Conservation (phyloP, 805 yeast genomes). For the Suhomyces prunicola region DNA sequence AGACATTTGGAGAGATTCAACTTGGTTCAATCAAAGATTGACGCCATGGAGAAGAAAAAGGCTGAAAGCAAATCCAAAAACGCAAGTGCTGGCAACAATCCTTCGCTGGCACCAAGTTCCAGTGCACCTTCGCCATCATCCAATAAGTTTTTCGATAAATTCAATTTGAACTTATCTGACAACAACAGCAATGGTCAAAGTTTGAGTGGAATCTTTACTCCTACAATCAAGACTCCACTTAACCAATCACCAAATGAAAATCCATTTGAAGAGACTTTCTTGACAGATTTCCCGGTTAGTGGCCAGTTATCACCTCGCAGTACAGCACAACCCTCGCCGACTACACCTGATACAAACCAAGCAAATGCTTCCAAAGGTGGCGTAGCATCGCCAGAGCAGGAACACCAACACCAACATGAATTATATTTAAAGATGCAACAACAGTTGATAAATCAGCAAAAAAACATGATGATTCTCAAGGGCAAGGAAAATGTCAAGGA, state of each 20-base stretch:
- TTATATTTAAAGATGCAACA: constrained; percentile 35
- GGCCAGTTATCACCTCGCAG: neutral
- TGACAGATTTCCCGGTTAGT: constrained; percentile 1
- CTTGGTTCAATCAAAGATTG: constrained; percentile 43
- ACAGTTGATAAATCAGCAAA: constrained; percentile 37
- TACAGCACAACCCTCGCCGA: neutral
- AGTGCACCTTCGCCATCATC: neutral
- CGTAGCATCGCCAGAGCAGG: neutral
- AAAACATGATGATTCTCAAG: constrained; percentile 23
- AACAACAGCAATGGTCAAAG: constrained; percentile 7
- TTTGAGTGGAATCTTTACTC: constrained; percentile 38
- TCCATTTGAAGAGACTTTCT: constrained; percentile 36
- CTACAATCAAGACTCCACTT: constrained; percentile 33
- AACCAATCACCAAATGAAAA: constrained; percentile 24
- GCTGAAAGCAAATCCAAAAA: constrained; percentile 3
- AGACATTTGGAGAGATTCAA: constrained; percentile 49
- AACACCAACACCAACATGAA: constrained; percentile 31
- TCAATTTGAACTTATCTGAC: neutral
- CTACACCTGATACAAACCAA: neutral
- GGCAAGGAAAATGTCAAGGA: neutral
- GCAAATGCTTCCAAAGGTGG: neutral
- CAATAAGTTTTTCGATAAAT: neutral
- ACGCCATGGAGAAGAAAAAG: constrained; percentile 14
- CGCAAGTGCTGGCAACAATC: neutral
- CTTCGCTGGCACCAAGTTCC: neutral